phyloP scores from a whole-genome alignment of 2,329 filamentous ascomycete genomes.

The Xylaria multiplex region DNA sequence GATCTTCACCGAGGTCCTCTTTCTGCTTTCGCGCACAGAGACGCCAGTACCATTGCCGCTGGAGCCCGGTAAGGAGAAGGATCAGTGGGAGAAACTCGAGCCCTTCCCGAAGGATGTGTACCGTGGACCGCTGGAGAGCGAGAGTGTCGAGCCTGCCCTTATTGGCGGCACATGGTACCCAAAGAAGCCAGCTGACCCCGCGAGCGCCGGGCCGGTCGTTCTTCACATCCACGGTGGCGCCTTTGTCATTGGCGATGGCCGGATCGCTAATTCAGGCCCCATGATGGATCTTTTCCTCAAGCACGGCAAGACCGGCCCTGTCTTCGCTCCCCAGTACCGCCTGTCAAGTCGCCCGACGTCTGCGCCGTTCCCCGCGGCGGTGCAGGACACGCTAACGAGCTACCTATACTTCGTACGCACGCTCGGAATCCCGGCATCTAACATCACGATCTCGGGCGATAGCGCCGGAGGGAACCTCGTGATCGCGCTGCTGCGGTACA shows the following conservation, averaged over 20 bases:
- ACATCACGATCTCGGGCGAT: slow-evolving; percentile 60
- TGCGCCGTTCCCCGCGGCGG: slow-evolving; percentile 58
- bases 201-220: slow-evolving; percentile 32
- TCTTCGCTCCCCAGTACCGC: slow-evolving; percentile 60
- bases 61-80: slow-evolving; percentile 39
- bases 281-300: slow-evolving; percentile 47
- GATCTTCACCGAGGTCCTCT: slow-evolving; percentile 23
- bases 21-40: slow-evolving; percentile 28
- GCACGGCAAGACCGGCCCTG: slow-evolving; percentile 51
- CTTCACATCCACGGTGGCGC: slow-evolving; percentile 47
- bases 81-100: slow-evolving; percentile 34
- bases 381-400: slow-evolving; percentile 59
- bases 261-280: slow-evolving; percentile 25
- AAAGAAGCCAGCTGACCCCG: slow-evolving; percentile 24
- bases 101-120: slow-evolving; percentile 40
- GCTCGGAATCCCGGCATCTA: slow-evolving; percentile 49
- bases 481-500: slow-evolving; percentile 58
- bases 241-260: slow-evolving; percentile 42
- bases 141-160: slow-evolving; percentile 36
- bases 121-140: slow-evolving; percentile 39
- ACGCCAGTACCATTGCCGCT: slow-evolving; percentile 34
- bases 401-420: slow-evolving; percentile 56
- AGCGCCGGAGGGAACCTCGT: slow-evolving; percentile 60
- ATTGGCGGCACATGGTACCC: slow-evolving; percentile 49
- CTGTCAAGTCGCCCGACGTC: slow-evolving; percentile 54